Conservation (phyloP, 2,329 filamentous ascomycete species). For the Paecilomyces dactylethromorphus region DNA sequence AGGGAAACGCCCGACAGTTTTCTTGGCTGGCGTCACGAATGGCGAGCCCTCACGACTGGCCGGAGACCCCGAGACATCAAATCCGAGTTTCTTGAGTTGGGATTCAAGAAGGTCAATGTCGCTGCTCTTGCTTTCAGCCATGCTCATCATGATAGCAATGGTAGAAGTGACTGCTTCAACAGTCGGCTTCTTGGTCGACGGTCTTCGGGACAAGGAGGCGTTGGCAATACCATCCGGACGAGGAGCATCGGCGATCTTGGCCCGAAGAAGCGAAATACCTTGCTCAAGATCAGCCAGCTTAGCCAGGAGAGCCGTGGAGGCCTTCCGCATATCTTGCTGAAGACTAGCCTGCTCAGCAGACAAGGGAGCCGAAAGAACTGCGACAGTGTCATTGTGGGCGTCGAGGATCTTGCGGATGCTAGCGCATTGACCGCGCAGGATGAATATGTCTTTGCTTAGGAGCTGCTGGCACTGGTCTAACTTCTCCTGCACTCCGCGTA, state of each 20-base stretch:
- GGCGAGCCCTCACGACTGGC: slow-evolving; percentile 31
- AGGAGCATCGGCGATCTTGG: slow-evolving; percentile 59
- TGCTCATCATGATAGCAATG: slow-evolving; percentile 83
- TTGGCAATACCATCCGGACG: slow-evolving; percentile 45
- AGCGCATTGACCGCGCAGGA: slow-evolving; percentile 67
- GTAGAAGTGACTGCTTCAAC: slow-evolving; percentile 89
- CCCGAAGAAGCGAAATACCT: slow-evolving; percentile 68
- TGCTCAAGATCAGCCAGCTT: slow-evolving; percentile 74
- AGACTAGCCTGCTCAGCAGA: slow-evolving; percentile 76
- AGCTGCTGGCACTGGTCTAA: slow-evolving; percentile 63
- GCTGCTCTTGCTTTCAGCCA: slow-evolving; percentile 84
- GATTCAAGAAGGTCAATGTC: slow-evolving; percentile 87
- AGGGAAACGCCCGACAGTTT: slow-evolving; percentile 24
- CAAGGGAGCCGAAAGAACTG: slow-evolving; percentile 64
- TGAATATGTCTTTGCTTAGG: slow-evolving; percentile 59
- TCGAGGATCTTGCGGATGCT: slow-evolving; percentile 73
- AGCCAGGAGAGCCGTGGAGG: slow-evolving; percentile 68
- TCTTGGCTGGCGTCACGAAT: slow-evolving; percentile 29
- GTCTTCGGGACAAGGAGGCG: slow-evolving; percentile 21
- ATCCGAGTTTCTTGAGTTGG: slow-evolving; percentile 68
- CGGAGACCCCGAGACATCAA: slow-evolving; percentile 30
- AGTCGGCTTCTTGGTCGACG: slow-evolving; percentile 59
- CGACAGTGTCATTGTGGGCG: slow-evolving; percentile 62
- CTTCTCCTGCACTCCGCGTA: slow-evolving; percentile 63
- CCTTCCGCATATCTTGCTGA: slow-evolving; percentile 72